phyloP scores from a whole-genome alignment of 148 eudicot genomes.

The Chenopodium album region DNA sequence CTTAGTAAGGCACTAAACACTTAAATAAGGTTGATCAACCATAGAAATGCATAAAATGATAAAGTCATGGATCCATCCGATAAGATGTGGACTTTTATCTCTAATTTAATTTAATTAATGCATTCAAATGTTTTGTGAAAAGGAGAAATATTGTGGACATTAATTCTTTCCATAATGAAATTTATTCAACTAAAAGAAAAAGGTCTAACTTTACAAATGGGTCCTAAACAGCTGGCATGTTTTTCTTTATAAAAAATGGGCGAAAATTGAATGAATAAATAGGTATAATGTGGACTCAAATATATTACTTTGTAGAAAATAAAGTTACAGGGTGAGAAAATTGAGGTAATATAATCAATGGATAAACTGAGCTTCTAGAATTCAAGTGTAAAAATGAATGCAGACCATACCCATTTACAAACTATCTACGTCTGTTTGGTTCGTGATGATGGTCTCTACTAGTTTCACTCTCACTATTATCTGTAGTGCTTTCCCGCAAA shows the following conservation, averaged over 20 bases:
- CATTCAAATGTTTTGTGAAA: not conserved
- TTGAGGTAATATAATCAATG: constrained; percentile 28
- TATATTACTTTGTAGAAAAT: constrained; percentile 30
- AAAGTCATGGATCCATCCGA: not conserved
- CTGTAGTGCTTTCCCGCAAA: constrained; percentile 44
- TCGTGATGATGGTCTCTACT: constrained; percentile 43
- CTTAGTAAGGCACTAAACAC: not conserved
- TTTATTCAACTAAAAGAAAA: not conserved
- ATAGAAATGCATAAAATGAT: constrained; percentile 12
- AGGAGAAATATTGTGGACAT: not conserved
- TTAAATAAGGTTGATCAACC: constrained; percentile 25
- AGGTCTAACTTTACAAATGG: constrained; percentile 23
- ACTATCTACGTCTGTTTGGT: constrained; percentile 50
- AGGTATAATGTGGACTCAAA: constrained; percentile 19
- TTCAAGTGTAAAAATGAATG: constrained; percentile 27
- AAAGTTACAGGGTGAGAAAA: constrained; percentile 34
- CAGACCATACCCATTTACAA: constrained; percentile 36
- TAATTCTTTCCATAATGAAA: not conserved
- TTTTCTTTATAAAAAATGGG: not conserved
- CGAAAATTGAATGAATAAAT: constrained; percentile 25
- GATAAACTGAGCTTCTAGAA: constrained; percentile 22
- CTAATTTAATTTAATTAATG: not conserved
- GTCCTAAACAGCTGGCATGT: not conserved
- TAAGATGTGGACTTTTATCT: constrained; percentile 19
- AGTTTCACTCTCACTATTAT: constrained; percentile 56